Base-by-base conservation (phyloP, 176 grass and related monocot genomes). In the Poa annua region DNA sequence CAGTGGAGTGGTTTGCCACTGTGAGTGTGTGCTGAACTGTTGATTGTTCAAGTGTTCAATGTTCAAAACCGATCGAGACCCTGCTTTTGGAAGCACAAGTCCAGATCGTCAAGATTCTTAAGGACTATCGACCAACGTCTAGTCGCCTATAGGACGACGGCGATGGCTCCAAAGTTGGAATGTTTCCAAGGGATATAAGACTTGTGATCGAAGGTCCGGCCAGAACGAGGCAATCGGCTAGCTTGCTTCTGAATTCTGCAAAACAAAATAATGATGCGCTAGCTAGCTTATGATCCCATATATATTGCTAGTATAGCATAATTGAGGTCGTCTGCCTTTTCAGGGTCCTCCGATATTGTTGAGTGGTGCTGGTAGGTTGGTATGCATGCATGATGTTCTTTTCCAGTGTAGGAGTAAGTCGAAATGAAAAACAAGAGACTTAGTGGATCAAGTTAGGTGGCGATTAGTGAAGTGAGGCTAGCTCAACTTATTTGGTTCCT, bases 361-460 rank as follows among this genome's bases (percentile, higher is more conserved):
- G 20, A 9, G 32, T 21, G 22, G 56, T 38, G 42, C 49, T 39
- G 42, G 67, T 48, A n/a, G 69, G 56, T 75, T 17, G 48, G 71
- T 49, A 3, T 45, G 44, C 44, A 45, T 45, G 44, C 44, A 45
- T 45, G 44, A 9, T 8, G 38, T 25, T 35, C 35, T 72, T 13
- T 72, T 72, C 67, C 67, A 44, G 67, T 21, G 45, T 29, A 29
- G 29, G 29, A 29, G 29, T 6, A 86, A 2, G 29, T 29, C 29
- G 70, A 77, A 47, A 54, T 48, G 1, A 17, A 70, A 81, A 36
- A 47, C 62, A 33, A 32, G 24, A 77, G 63, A 44, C 35, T 29
- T 8, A 48, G 25, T 53, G 77, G 77, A 39, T 80, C 22, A 17
- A 42, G 77, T 80, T 84, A 50, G 81, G 69, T 76, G 77, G 81